Evolutionary conservation across 441 rosid genomes (phyloP).

Genomic region (Gossypium lobatum): DNA sequence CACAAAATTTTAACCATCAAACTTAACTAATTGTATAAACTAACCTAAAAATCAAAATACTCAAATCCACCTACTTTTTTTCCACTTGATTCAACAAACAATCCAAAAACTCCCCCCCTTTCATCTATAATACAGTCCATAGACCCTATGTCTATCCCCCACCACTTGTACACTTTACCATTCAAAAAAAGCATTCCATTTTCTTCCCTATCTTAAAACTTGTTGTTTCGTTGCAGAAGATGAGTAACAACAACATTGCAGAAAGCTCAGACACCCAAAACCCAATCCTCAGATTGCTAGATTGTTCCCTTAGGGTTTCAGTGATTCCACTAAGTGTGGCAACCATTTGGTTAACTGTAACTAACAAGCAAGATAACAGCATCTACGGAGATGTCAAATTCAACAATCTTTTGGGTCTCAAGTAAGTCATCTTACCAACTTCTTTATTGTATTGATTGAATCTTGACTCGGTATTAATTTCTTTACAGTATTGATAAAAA

Average conservation of each 20-base stretch:
- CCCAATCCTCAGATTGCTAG: slow-evolving; percentile 51
- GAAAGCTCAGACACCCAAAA: slow-evolving; percentile 19
- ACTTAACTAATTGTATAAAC: no score
- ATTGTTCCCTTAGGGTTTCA: slow-evolving; percentile 58
- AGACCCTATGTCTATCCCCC: background rate
- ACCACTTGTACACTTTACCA: background rate
- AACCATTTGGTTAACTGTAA: slow-evolving; percentile 67
- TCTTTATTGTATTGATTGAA: background rate
- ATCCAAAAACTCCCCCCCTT: slow-evolving; percentile 9
- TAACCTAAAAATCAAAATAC: no score
- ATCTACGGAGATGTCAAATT: slow-evolving; percentile 50
- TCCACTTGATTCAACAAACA: no score
- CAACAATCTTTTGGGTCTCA: slow-evolving; percentile 59
- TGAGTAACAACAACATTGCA: slow-evolving; percentile 26
- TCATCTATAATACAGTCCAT: background rate
- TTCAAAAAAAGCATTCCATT: background rate
- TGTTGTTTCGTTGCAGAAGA: slow-evolving; percentile 7
- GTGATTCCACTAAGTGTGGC: slow-evolving; percentile 68
- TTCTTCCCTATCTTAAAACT: background rate
- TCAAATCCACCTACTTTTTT: no score
- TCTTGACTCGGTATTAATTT: no score
- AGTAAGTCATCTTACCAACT: slow-evolving; percentile 23
- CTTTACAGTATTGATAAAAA: no score
- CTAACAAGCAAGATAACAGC: slow-evolving; percentile 55
- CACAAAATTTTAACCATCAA: no score